Evolutionary conservation across 2,329 filamentous ascomycete genomes (phyloP).

Genomic region (Nemania sp.): DNA sequence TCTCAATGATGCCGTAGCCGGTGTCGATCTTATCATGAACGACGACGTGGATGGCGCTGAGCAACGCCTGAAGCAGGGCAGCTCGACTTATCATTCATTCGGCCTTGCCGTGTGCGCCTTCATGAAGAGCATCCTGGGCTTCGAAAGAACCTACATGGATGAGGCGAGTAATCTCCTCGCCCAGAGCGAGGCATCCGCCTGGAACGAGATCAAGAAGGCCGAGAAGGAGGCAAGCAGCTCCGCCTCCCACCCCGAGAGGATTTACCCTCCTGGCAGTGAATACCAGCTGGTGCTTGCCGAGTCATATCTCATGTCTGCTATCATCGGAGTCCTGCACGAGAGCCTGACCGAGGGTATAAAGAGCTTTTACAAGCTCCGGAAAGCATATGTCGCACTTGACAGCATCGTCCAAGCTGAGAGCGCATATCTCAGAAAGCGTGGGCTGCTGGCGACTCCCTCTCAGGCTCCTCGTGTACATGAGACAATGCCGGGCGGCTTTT

Average conservation of each 20-base stretch:
- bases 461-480: slow-evolving; percentile 27
- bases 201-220: slow-evolving; percentile 75
- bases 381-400: slow-evolving; percentile 83
- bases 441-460: slow-evolving; percentile 35
- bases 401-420: slow-evolving; percentile 76
- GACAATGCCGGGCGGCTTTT: slow-evolving; percentile 27
- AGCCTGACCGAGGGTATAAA: slow-evolving; percentile 88
- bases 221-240: slow-evolving; percentile 59
- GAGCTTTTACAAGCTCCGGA: slow-evolving; percentile 90
- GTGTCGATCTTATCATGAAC: slow-evolving; percentile 77
- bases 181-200: slow-evolving; percentile 76
- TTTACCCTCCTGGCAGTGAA: slow-evolving; percentile 85
- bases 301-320: slow-evolving; percentile 84
- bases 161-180: slow-evolving; percentile 75
- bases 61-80: slow-evolving; percentile 68
- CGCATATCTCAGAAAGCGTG: slow-evolving; percentile 50
- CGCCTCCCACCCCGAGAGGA: slow-evolving; percentile 39
- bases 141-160: slow-evolving; percentile 89
- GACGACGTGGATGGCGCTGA: slow-evolving; percentile 89
- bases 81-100: slow-evolving; percentile 86
- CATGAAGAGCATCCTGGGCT: slow-evolving; percentile 82
- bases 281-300: slow-evolving; percentile 84
- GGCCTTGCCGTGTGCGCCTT: slow-evolving; percentile 83
- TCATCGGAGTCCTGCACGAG: slow-evolving; percentile 89
- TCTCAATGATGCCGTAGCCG: slow-evolving; percentile 64